Base-by-base conservation (phyloP, 345 rosid genomes). In the Xanthoceras sorbifolium region DNA sequence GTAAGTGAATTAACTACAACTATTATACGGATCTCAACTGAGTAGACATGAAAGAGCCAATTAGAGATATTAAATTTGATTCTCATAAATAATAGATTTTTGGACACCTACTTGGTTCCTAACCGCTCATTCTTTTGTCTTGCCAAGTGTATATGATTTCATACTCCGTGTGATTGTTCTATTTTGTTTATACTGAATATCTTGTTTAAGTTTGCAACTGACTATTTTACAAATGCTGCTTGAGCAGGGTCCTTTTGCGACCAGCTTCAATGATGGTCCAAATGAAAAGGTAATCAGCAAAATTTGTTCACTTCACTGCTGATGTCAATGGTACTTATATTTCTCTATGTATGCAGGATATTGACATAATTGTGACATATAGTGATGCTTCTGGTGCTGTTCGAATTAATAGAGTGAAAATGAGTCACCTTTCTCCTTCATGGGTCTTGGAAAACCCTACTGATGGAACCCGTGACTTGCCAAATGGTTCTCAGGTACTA, bases 361-460 rank as follows among this genome's bases (percentile, higher is more conserved):
- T 97, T 85, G 91, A 85, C 87, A 91, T 94, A 74, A 85, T 90
- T 86, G 96, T 90, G 15, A 85, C 97, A 28, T 97, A 97, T 88
- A 93, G 88, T 85, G 95, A 90, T 80, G 82, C 82, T 72, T 77
- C 86, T 23, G 97, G 98, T 25, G 80, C 74, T 64, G 44, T 94
- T 85, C 88, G 84, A 46, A 80, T 89, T 71, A 86, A 90, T 79
- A 87, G 82, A 73, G 89, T 92, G 73, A 94, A 92, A 86, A 88
- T 94, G 94, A 92, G 89, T 82, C 87, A 90, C 80, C 92, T 92
- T 60, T 97, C 99, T 72, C 74, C 92, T 74, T 97, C 99, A 23
- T 97, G 99, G 99, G 83, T 92, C 69, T 83, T 92, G 87, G 90
- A 90, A 69, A 90, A 87, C 81, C 97, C 91, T 71, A 64, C 26